Conservation (phyloP, 2,329 filamentous ascomycete species). For the Blumeria hordei region DNA sequence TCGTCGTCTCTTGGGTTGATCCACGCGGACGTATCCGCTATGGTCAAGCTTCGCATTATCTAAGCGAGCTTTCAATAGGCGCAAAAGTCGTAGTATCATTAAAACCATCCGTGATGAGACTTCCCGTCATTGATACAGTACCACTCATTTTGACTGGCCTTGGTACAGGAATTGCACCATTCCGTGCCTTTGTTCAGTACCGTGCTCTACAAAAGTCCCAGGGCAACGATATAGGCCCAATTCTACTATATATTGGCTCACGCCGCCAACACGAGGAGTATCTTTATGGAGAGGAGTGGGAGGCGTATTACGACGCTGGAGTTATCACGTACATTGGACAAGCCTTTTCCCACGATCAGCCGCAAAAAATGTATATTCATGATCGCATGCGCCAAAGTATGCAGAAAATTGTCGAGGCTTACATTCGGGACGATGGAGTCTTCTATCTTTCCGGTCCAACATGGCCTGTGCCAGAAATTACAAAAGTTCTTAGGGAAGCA, state of each 20-base stretch:
- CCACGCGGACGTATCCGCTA: constrained; percentile 67
- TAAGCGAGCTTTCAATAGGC: constrained; percentile 52
- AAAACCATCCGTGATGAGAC: constrained; percentile 97
- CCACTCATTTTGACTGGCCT: constrained; percentile 98
- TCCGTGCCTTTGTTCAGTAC: constrained; percentile 96
- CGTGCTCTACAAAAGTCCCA: constrained; percentile 95
- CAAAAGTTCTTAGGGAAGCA: constrained; percentile 78
- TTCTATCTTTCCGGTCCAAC: constrained; percentile 98
- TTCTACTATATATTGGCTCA: constrained; percentile 88
- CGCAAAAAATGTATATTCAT: constrained; percentile 98
- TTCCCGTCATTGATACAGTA: constrained; percentile 66
- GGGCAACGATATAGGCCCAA: constrained; percentile 79
- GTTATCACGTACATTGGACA: constrained; percentile 84
- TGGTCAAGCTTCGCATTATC: constrained; percentile 80
- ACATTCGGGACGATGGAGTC: constrained; percentile 65
- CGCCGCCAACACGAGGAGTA: constrained; percentile 97
- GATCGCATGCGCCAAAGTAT: constrained; percentile 87
- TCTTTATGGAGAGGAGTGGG: constrained; percentile 97
- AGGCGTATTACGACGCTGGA: constrained; percentile 85
- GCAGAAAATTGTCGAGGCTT: constrained; percentile 59
- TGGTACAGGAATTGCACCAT: constrained; percentile 94
- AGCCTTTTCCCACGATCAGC: constrained; percentile 91
- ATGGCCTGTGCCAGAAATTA: constrained; percentile 96
- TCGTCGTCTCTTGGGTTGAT: constrained; percentile 91
- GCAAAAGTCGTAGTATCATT: constrained; percentile 71